Percentiles rank a stretch among this genome's conserved stretches.
These are phyloP conservation scores for Fomitopsis serialis DNA, from an alignment of 768 basidiomycete species.

Conservation along the genomic window DNA sequence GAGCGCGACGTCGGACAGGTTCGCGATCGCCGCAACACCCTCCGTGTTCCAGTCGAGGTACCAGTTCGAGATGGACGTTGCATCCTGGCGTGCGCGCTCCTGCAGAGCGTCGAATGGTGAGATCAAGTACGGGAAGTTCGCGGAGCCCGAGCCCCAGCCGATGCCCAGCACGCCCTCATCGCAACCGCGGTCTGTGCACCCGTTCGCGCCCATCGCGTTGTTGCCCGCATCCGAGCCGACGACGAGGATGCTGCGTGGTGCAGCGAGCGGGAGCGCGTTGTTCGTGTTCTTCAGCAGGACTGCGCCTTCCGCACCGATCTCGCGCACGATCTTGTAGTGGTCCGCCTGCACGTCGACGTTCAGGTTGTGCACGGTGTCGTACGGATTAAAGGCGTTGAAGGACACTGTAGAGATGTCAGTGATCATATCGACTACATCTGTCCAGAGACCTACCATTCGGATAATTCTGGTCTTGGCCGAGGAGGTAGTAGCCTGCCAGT, in stretches of 20 bases:
- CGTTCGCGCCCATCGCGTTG: conserved; percentile 41
- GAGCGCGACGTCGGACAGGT: conserved; percentile 59
- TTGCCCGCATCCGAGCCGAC: conserved; percentile 52
- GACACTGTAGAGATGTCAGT: conserved; percentile 33
- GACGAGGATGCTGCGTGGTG: conserved; percentile 53
- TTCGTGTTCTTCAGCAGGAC: conserved; percentile 72
- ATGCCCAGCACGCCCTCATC: conserved; percentile 70
- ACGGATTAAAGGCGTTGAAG: conserved; percentile 61
- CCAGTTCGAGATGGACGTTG: conserved; percentile 17
- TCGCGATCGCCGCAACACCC: conserved; percentile 14
- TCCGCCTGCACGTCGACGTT: conserved; percentile 67
- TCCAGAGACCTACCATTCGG: conserved; percentile 33
- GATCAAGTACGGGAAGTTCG: conserved; percentile 73
- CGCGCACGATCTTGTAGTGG: conserved; percentile 60
- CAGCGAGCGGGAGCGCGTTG: conserved; percentile 51
- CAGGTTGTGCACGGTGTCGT: conserved; percentile 48
- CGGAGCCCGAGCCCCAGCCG: conserved; percentile 77
- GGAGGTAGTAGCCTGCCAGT: conserved; percentile 63
- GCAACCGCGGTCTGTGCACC: conserved; percentile 34
- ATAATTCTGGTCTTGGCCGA: conserved; percentile 60
- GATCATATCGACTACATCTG: background rate
- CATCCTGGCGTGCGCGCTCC: conserved; percentile 55
- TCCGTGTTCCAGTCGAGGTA: conserved; percentile 19
- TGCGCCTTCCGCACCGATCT: conserved; percentile 69
- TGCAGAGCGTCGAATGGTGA: conserved; percentile 83